Base-by-base conservation (phyloP, 768 basidiomycete species). In the Russula brevipes region DNA sequence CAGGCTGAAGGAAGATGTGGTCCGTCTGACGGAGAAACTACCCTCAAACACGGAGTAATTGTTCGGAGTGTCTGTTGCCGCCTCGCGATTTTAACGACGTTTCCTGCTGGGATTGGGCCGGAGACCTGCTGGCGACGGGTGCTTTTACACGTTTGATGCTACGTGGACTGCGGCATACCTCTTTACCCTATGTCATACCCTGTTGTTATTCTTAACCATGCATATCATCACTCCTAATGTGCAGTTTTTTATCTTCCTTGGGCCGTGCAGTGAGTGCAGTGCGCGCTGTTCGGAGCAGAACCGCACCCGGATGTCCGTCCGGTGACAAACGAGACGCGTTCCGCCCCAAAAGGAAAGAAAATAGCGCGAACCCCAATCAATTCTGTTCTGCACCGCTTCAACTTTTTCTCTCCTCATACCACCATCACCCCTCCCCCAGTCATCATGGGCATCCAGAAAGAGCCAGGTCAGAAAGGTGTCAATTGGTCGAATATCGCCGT, bases 401-500 rank as follows among this genome's bases (percentile, higher is more conserved):
- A 50, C 31, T 59, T 24, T 50, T 61, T 65, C 60, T 63, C 60
- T 65, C 55, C 54, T 59, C 46, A 42, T 8, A n/a, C 54, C 60
- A 47, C 59, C 59, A 64, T 61, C 58, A 49, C 51, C 54, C 24
- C 63, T 55, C 54, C 50, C 57, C 58, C 49, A 58, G 55, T 54
- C 65, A 64, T 73, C 72, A 92, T 93, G 91, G 90, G 85, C 77
- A 84, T 92, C 70, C 81, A 86, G 74, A 85, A 82, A 75, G 88
- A 91, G 77, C 92, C 93, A 57, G 93, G 91, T 63, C 89, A 93
- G 76, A 94, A 94, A 77, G 91, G 91, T 72, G 79, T 93, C 69
- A 93, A 81, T 79, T 95, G 91, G 91, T 91, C 90, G 70, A 95
- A 94, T 78, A 94, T 95, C 78, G 93, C 91, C 68, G 88, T 96